Base-by-base conservation (phyloP, 177 flowering plant species). In the Vitis hybrid region DNA sequence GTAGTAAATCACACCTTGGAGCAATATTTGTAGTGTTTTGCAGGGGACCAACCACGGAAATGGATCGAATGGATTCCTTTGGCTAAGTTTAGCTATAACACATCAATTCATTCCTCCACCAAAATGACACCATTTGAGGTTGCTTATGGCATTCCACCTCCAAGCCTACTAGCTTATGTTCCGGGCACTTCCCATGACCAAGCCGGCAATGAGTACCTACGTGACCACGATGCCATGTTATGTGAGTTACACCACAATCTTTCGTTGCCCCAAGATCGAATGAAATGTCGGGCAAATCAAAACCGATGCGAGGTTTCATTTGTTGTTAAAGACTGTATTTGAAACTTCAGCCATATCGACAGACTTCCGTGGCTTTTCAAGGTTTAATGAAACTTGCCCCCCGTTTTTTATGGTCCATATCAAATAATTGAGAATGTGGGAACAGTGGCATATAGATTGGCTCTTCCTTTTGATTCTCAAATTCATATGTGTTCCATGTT, bases 41-140 rank as follows among this genome's bases (percentile, higher is more conserved):
- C 26, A 14, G 0, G 13, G 2, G 68, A 64, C 48, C 63, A 49
- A 16, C 74, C 71, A 10, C 1, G 10, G 7, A 26, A 16, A 9
- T 75, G 78, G 78, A 2, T 22, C 13, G 59, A 67, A 8, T 75
- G 78, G 73, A 14, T 69, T 11, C 29, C 67, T 0, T 63, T 61
- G 70, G 73, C 70, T 19, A 70, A 72, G 52, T 72, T 2, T 2
- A 45, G 63, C 49, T 68, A 75, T 20, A 75, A 75, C 57, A 71
- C 71, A 0, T 19, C 39, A 7, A 2, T n/a, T 29, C 65, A 75
- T 19, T 59, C 73, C 2, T 54, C 66, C 55, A 68, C 50, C 2
- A 59, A 68, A 11, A 10, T 48, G 14, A 68, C 71, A 5, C 71
- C 59, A 16, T 66, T 66, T 48, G 34, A 63, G 10, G 66, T 5